These are phyloP conservation scores for Sarocladium kiliense DNA, from an alignment of 2,329 filamentous ascomycete species.

Conservation along the genomic window DNA sequence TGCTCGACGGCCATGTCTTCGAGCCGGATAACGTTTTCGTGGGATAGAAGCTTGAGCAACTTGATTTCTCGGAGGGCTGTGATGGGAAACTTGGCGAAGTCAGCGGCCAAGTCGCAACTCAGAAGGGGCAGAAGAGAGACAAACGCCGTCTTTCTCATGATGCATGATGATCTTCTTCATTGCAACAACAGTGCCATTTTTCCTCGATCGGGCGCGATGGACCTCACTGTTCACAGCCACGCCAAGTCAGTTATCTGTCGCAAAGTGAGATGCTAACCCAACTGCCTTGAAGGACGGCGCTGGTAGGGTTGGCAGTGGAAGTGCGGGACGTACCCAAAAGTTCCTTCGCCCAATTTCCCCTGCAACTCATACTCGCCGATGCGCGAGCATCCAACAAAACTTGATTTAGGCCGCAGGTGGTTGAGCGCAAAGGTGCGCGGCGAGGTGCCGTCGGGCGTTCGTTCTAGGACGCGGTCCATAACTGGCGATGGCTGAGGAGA, in stretches of 20 bases:
- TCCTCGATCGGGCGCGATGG: slow-evolving; percentile 77
- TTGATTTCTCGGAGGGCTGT: slow-evolving; percentile 97
- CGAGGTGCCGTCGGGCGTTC: slow-evolving; percentile 36
- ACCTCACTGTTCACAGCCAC: slow-evolving; percentile 60
- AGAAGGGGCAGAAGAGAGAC: slow-evolving; percentile 22
- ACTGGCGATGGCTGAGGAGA: not conserved
- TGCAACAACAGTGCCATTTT: slow-evolving; percentile 71
- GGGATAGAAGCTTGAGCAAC: slow-evolving; percentile 89
- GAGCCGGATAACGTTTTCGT: slow-evolving; percentile 78
- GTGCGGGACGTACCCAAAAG: slow-evolving; percentile 83
- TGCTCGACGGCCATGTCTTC: slow-evolving; percentile 97
- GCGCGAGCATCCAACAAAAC: slow-evolving; percentile 79
- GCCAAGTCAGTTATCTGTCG: slow-evolving; percentile 14
- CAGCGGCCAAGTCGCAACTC: slow-evolving; percentile 9
- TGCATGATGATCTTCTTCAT: slow-evolving; percentile 99
- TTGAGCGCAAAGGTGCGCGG: slow-evolving; percentile 53
- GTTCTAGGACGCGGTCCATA: slow-evolving; percentile 26
- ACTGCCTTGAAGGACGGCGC: too few relatives aligned
- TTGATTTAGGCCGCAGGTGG: slow-evolving; percentile 49
- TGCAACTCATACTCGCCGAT: slow-evolving; percentile 76
- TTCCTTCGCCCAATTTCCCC: slow-evolving; percentile 87
- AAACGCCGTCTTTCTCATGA: slow-evolving; percentile 92
- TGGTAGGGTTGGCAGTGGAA: too few relatives aligned
- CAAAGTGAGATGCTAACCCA: not conserved
- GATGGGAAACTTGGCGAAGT: slow-evolving; percentile 73